Percentiles rank a stretch among this genome's conserved stretches.
These are phyloP conservation scores for Verbascum thapsus DNA, from an alignment of 257 asterid genomes.

Conservation along the genomic window DNA sequence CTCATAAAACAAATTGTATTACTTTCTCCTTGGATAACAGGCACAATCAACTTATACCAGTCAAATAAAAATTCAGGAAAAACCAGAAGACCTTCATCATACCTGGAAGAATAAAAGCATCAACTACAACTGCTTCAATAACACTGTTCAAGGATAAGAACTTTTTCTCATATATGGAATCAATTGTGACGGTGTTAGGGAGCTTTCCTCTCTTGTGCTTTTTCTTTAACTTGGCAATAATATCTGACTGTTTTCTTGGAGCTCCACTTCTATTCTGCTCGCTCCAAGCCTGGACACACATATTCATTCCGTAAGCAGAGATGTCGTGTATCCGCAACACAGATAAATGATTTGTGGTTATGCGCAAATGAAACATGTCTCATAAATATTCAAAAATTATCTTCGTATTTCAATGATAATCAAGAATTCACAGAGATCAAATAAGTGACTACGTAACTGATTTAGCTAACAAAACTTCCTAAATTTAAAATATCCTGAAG, in stretches of 20 bases:
- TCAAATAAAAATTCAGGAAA: conserved; percentile 8
- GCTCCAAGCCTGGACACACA: conserved; percentile 73
- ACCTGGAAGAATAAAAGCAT: conserved; percentile 85
- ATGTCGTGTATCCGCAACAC: conserved; percentile 18
- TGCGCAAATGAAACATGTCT: background rate
- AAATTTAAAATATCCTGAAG: background rate
- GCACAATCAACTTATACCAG: background rate
- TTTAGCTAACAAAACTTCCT: background rate
- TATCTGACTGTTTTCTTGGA: conserved; percentile 71
- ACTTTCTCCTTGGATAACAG: background rate
- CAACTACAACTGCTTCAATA: conserved; percentile 84
- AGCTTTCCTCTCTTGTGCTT: conserved; percentile 74
- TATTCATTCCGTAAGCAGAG: conserved; percentile 20
- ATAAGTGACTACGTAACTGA: background rate
- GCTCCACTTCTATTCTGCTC: conserved; percentile 79
- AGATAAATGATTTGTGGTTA: background rate
- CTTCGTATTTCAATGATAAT: background rate
- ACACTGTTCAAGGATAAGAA: conserved; percentile 75
- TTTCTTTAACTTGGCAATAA: conserved; percentile 58
- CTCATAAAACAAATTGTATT: conserved; percentile 3
- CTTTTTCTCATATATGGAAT: conserved; percentile 81
- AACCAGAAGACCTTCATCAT: conserved; percentile 22
- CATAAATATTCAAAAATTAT: background rate
- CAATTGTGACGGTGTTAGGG: conserved; percentile 67
- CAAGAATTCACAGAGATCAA: conserved; percentile 6